Percentiles rank a stretch among this genome's conserved stretches.
Evolutionary conservation across 2,329 filamentous ascomycete species (phyloP).

Genomic region (Juglanconis oblonga): DNA sequence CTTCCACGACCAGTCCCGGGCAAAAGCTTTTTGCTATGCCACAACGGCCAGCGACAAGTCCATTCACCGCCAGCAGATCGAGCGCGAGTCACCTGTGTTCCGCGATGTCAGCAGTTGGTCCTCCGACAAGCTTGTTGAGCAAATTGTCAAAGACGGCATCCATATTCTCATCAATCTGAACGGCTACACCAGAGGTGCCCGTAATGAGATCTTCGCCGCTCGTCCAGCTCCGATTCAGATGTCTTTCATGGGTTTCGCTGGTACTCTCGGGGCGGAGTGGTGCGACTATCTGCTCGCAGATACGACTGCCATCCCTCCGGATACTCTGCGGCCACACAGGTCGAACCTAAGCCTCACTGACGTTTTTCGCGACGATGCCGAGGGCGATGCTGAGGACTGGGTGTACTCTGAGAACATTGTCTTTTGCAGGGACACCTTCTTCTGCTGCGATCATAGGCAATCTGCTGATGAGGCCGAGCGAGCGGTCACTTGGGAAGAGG

Average conservation of each 20-base stretch:
- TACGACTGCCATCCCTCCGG: constrained; percentile 76
- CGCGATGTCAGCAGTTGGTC: constrained; percentile 85
- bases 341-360: constrained; percentile 74
- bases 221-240: constrained; percentile 94
- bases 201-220: constrained; percentile 95
- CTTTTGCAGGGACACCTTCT: constrained; percentile 92
- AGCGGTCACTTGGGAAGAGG: constrained; percentile 74
- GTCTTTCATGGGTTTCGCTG: constrained; percentile 99
- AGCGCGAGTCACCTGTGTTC: constrained; percentile 88
- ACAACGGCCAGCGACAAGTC: constrained; percentile 91
- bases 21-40: constrained; percentile 90
- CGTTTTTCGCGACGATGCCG: constrained; percentile 62
- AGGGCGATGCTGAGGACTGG: constrained; percentile 73
- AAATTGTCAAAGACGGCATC: constrained; percentile 83
- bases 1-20: constrained; percentile 70
- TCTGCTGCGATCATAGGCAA: constrained; percentile 95
- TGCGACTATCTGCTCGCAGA: constrained; percentile 97
- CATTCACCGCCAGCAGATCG: constrained; percentile 85
- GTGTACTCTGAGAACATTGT: constrained; percentile 97
- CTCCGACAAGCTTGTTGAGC: constrained; percentile 76
- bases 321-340: constrained; percentile 77
- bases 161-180: constrained; percentile 98
- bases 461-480: constrained; percentile 73
- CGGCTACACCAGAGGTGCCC: constrained; percentile 92
- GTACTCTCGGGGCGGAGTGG: constrained; percentile 94